Base-by-base conservation (phyloP, 2,329 filamentous ascomycete species). In the Aspergillus luchuensis region DNA sequence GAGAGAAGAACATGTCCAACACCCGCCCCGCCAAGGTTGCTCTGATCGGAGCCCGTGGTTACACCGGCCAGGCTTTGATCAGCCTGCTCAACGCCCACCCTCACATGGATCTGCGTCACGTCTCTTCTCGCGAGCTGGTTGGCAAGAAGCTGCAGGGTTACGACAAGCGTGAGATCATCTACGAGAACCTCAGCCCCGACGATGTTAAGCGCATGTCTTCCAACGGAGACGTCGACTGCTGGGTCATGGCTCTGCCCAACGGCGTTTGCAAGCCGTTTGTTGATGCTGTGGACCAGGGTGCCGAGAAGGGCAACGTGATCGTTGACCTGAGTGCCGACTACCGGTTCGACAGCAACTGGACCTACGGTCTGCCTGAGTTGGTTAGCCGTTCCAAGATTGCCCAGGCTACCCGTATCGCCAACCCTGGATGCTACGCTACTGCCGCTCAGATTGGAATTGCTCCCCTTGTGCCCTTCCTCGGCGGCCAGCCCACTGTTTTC, bases 291-390 rank as follows among this genome's bases (percentile, higher is more conserved):
- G 86, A 93, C 69, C 85, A 89, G 71, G 86, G 84, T 33, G 87
- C 87, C 60, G 84, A 86, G 56, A 81, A 83, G 70, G 85, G 85
- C 63, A 92, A 90, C 68, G 82, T 98, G 43, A 91, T 98, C 67
- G 84, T 99, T 49, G 95, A 99, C 75, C 85, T 99, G 38, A 97
- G 92, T n/a, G 95, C 95, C 62, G 95, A 99, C 79, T 96, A 97
- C 79, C 89, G 94, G 54, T 98, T 97, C 75, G 90, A 96, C 72
- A 80, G 83, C 59, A 83, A 84, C 23, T 96, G 92, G 93, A 91
- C 91, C 0, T 98, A 97, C 72, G 92, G 91, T 68, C 87, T 97
- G 4, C 92, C 92, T 13, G 95, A 98, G 78, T 83, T 97, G 53
- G 86, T 92, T 53, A 87, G 88, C 75, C 88, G 94, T 58, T 85